A percentile compares a stretch with the other conserved stretches of the same genome.
Conservation (phyloP, 768 basidiomycete species). For the Amanita exitialis region DNA sequence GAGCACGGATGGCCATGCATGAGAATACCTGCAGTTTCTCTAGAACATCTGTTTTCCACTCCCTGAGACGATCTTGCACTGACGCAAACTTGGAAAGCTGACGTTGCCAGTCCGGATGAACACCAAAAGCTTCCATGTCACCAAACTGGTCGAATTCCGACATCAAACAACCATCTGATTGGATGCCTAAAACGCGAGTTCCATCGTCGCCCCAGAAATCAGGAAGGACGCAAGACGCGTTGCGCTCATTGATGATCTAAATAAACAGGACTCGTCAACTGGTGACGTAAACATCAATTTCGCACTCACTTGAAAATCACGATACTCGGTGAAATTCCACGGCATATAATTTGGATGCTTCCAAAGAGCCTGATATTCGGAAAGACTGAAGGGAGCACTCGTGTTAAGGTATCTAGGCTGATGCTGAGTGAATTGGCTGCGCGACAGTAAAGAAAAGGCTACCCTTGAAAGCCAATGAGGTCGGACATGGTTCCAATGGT, state of each 20-base stretch:
- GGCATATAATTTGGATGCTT: constrained; percentile 69
- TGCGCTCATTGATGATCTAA: constrained; percentile 60
- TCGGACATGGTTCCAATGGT: constrained; percentile 91
- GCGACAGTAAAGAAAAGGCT: constrained; percentile 4
- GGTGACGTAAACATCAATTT: neutral
- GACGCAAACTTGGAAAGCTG: constrained; percentile 93
- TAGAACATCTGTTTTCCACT: constrained; percentile 81
- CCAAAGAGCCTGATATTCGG: constrained; percentile 68
- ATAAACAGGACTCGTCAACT: constrained; percentile 4
- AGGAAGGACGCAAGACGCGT: constrained; percentile 67
- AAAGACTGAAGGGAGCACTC: constrained; percentile 69
- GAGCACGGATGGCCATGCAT: constrained; percentile 79
- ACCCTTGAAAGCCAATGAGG: constrained; percentile 81
- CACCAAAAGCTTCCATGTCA: constrained; percentile 97
- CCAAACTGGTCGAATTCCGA: constrained; percentile 95
- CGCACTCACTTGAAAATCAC: constrained; percentile 59
- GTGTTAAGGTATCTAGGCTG: constrained; percentile 57
- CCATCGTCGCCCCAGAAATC: constrained; percentile 77
- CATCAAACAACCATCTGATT: constrained; percentile 58
- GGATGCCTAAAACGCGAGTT: constrained; percentile 37
- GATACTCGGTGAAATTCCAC: constrained; percentile 81
- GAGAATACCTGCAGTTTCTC: constrained; percentile 68
- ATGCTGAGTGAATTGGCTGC: constrained; percentile 1
- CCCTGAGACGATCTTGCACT: constrained; percentile 90
- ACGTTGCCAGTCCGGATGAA: constrained; percentile 90